These are phyloP conservation scores for Wickerhamiella cacticola DNA, from an alignment of 805 yeast genomes.

Conservation along the genomic window DNA sequence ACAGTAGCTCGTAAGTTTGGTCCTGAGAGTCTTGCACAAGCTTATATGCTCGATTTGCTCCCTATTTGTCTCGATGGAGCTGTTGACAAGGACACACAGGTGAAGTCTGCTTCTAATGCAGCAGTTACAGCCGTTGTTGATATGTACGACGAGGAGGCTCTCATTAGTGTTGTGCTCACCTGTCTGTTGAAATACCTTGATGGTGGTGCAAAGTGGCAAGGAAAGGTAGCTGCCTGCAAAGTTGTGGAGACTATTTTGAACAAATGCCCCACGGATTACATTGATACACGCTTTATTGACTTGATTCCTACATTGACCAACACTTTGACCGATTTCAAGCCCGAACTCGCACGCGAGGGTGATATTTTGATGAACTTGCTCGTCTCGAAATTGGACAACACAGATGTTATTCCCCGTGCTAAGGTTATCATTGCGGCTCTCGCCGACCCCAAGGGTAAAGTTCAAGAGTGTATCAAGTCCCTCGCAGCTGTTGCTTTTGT, in stretches of 20 bases:
- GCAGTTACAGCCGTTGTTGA: conserved; percentile 61
- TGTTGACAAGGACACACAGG: conserved; percentile 80
- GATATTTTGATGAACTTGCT: conserved; percentile 53
- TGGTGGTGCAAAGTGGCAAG: conserved; percentile 87
- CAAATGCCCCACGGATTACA: conserved; percentile 71
- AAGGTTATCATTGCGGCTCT: conserved; percentile 77
- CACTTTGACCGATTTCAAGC: conserved; percentile 89
- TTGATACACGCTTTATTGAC: conserved; percentile 67
- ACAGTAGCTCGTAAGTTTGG: conserved; percentile 50
- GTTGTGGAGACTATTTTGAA: conserved; percentile 61
- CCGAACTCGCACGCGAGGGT: conserved; percentile 85
- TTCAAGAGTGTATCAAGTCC: conserved; percentile 77
- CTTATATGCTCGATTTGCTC: conserved; percentile 54
- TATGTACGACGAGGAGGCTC: conserved; percentile 63
- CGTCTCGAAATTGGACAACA: conserved; percentile 77
- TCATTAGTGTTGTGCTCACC: conserved; percentile 57
- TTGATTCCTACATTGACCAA: conserved; percentile 80
- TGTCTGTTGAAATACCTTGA: conserved; percentile 49
- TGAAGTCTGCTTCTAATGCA: conserved; percentile 73
- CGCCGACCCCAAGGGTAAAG: conserved; percentile 70
- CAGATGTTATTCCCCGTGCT: conserved; percentile 78
- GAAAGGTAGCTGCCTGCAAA: conserved; percentile 69
- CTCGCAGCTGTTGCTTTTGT: conserved; percentile 91
- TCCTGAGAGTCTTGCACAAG: conserved; percentile 56
- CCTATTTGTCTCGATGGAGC: conserved; percentile 54